Evolutionary conservation across 1,139 yeast species (phyloP).

Genomic region (Sugiyamaella pinicola): DNA sequence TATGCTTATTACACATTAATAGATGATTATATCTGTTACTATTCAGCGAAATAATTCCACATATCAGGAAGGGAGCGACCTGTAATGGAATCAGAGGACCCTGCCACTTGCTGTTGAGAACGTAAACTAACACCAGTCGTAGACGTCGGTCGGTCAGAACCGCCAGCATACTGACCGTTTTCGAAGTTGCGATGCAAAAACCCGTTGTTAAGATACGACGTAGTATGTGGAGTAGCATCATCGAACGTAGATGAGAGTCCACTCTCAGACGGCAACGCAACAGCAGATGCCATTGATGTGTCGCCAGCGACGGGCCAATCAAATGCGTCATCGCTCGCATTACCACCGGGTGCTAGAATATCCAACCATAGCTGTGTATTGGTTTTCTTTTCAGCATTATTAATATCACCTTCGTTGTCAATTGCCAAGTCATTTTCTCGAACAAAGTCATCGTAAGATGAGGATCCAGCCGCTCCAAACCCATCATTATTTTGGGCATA

Average conservation of each 20-base stretch:
- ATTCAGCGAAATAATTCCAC: constrained; percentile 18
- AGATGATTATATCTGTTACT: neutral
- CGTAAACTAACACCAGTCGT: constrained; percentile 2
- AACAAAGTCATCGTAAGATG: constrained; percentile 1
- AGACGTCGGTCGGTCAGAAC: constrained; percentile 6
- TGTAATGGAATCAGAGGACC: constrained; percentile 4
- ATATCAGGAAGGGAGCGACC: constrained; percentile 13
- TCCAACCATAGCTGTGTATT: constrained; percentile 16
- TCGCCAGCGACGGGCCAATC: constrained; percentile 15
- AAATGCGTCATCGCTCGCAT: constrained; percentile 3
- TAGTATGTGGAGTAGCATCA: constrained; percentile 16
- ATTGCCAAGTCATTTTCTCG: neutral
- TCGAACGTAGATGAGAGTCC: constrained; percentile 12
- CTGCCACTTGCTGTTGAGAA: neutral
- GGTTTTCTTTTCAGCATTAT: neutral
- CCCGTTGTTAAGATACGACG: constrained; percentile 8
- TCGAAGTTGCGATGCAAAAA: constrained; percentile 12
- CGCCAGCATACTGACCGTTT: neutral
- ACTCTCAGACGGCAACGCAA: constrained; percentile 15
- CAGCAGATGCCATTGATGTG: constrained; percentile 10
- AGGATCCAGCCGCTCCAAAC: neutral
- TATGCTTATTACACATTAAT: constrained; percentile 6
- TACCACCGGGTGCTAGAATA: constrained; percentile 1
- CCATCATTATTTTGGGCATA: neutral
- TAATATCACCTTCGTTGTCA: neutral